phyloP scores from a whole-genome alignment of 1,139 yeast species.

The Tardiomyces blankii region DNA sequence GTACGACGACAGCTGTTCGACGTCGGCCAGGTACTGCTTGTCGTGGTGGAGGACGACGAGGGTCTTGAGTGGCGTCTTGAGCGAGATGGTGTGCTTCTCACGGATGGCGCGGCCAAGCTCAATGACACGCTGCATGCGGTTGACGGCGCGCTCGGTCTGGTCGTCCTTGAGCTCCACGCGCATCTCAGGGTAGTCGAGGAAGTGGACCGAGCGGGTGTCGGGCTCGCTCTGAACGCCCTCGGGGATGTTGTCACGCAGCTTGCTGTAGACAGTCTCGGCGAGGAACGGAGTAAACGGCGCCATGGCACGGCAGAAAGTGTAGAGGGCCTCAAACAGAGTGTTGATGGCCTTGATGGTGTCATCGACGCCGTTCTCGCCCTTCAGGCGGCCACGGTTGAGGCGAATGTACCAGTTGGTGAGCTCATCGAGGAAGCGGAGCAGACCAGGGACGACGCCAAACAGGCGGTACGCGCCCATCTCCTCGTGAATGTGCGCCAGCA shows the following conservation, averaged over 20 bases:
- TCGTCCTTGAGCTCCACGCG: slow-evolving; percentile 74
- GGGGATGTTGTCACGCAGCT: slow-evolving; percentile 54
- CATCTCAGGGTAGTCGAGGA: slow-evolving; percentile 80
- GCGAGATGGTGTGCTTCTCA: slow-evolving; percentile 86
- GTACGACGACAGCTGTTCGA: slow-evolving; percentile 66
- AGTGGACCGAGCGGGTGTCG: slow-evolving; percentile 82
- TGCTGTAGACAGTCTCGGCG: slow-evolving; percentile 80
- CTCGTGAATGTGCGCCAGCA: slow-evolving; percentile 70
- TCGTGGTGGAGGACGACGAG: slow-evolving; percentile 81
- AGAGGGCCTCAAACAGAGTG: slow-evolving; percentile 81
- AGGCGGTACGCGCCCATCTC: slow-evolving; percentile 88
- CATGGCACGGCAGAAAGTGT: slow-evolving; percentile 87
- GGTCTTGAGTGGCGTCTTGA: slow-evolving; percentile 89
- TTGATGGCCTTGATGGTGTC: slow-evolving; percentile 84
- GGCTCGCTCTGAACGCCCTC: slow-evolving; percentile 27
- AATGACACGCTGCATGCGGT: slow-evolving; percentile 94
- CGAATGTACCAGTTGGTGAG: slow-evolving; percentile 99
- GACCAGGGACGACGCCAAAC: slow-evolving; percentile 91
- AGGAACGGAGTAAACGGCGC: slow-evolving; percentile 98
- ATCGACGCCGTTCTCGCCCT: slow-evolving; percentile 80
- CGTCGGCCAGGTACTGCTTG: slow-evolving; percentile 59
- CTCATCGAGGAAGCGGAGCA: slow-evolving; percentile 80
- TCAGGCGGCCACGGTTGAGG: slow-evolving; percentile 93
- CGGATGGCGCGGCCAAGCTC: slow-evolving; percentile 94
- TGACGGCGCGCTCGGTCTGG: slow-evolving; percentile 60